Base-by-base conservation (phyloP, 2,329 filamentous ascomycete genomes). In the Diaporthe sp. region DNA sequence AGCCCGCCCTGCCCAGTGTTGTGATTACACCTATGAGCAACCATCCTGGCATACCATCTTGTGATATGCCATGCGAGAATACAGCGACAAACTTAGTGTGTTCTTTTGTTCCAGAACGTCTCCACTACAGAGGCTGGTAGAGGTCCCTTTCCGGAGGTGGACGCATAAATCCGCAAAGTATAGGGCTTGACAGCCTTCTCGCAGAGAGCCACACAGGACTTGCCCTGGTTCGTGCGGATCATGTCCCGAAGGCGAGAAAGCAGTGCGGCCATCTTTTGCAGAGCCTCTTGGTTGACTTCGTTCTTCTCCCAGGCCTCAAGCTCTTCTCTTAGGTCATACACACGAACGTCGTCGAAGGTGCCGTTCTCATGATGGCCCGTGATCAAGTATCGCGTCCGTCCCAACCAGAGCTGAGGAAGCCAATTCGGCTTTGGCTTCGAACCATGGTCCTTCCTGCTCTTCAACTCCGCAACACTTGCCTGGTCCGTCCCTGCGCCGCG, bases 391-490 rank as follows among this genome's bases (percentile, higher is more conserved):
- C 77, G 76, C 6, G 80, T 81, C 7, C 81, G 79, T 7, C 81
- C 80, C 34, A 82, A 80, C 81, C 81, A 82, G 10, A 81, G 77
- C 73, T 82, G 80, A 0, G 79, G 75, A 0, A 82, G 37, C 31
- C 6, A 74, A 7, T n/a, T 1, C 2, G n/a, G 42, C 13, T 1
- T 60, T 34, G 0, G 19, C 58, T 53, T 77, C 6, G 13, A 10
- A 22, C 22, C 15, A 13, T 46, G 15, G 17, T 22, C 71, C 12
- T 17, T 62, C 34, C 55, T 51, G 12, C 77, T 76, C 42, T 81
- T 81, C 61, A 82, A 76, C 46, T 80, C 79, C 12, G 78, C 80
- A 17, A n/a, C 72, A 39, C n/a, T 71, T 8, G 60, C 72, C 44
- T 78, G 79, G 7, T 70, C 57, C 55, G 78, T 78, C 46, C 60